Percentiles rank a stretch among this genome's conserved stretches.
Evolutionary conservation across 352 stramenopile species (phyloP).

Genomic region (Globisporangium cederbergense): DNA sequence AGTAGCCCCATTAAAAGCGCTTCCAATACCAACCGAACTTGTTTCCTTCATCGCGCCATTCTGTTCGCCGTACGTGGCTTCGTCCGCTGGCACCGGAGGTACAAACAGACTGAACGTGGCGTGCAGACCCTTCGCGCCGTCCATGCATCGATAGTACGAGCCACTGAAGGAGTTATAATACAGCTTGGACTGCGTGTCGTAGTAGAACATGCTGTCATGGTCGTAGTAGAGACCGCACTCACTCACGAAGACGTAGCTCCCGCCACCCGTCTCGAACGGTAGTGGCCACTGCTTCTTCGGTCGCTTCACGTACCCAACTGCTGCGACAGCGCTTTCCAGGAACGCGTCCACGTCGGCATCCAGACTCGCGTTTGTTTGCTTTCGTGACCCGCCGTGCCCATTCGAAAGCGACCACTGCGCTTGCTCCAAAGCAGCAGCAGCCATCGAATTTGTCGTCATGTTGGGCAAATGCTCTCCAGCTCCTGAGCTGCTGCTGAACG

Average conservation of each 20-base stretch:
- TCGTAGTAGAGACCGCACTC: conserved; percentile 79
- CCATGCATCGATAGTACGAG: conserved; percentile 53
- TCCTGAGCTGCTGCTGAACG: background rate
- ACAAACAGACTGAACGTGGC: conserved; percentile 45
- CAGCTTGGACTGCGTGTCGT: conserved; percentile 64
- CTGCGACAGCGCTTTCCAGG: conserved; percentile 53
- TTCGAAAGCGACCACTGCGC: conserved; percentile 81
- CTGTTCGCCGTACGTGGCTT: conserved; percentile 26
- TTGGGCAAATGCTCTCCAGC: background rate
- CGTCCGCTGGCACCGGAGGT: conserved; percentile 47
- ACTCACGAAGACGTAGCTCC: conserved; percentile 68
- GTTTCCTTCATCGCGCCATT: conserved; percentile 4
- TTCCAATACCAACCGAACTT: background rate
- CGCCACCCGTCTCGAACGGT: conserved; percentile 75
- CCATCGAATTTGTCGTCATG: conserved; percentile 38
- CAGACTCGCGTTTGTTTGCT: conserved; percentile 18
- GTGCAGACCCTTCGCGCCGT: conserved; percentile 17
- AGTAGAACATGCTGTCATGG: conserved; percentile 83
- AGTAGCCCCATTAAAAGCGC: background rate
- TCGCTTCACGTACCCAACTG: conserved; percentile 49
- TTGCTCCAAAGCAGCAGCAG: conserved; percentile 65
- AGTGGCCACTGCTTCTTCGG: conserved; percentile 76
- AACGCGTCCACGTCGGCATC: conserved; percentile 60
- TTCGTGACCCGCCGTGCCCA: conserved; percentile 29
- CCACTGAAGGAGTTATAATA: conserved; percentile 76